These are phyloP conservation scores for Barnettozyma wickerhamii DNA, from an alignment of 805 yeast species.

Conservation along the genomic window DNA sequence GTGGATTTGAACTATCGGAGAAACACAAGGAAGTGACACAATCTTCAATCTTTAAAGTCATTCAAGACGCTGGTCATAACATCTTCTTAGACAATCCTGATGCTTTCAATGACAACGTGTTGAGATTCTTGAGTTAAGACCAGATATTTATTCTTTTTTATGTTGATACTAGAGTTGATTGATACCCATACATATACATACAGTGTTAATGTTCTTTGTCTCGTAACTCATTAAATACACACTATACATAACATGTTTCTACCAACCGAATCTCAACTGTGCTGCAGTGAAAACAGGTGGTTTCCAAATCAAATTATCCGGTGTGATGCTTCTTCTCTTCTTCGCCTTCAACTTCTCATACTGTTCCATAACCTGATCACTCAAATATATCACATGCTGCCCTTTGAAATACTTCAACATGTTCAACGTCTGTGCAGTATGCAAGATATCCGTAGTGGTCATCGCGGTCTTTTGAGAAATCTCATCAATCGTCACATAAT, in stretches of 20 bases:
- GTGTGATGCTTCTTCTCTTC: constrained; percentile 72
- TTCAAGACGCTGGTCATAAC: constrained; percentile 69
- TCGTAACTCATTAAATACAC: too few species aligned
- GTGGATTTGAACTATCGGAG: constrained; percentile 34
- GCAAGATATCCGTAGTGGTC: constrained; percentile 95
- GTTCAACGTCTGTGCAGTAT: constrained; percentile 86
- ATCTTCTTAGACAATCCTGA: constrained; percentile 62
- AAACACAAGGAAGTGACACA: constrained; percentile 13
- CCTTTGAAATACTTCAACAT: constrained; percentile 92
- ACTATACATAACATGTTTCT: constrained; percentile 18
- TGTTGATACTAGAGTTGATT: too few species aligned
- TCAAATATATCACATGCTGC: constrained; percentile 83
- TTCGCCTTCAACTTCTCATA: constrained; percentile 66
- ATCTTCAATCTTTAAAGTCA: constrained; percentile 21
- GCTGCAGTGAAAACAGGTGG: constrained; percentile 95
- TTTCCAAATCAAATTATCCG: constrained; percentile 75
- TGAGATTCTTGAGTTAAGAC: constrained; percentile 28
- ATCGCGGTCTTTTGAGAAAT: constrained; percentile 81
- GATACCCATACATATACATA: too few species aligned
- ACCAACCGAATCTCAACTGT: constrained; percentile 95
- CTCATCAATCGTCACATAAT: constrained; percentile 76
- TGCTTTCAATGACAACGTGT: constrained; percentile 46
- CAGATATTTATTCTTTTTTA: too few species aligned
- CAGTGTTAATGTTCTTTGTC: too few species aligned
- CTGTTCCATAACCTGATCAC: constrained; percentile 73